Conservation (phyloP, 805 yeast species). For the Pichia californica region DNA sequence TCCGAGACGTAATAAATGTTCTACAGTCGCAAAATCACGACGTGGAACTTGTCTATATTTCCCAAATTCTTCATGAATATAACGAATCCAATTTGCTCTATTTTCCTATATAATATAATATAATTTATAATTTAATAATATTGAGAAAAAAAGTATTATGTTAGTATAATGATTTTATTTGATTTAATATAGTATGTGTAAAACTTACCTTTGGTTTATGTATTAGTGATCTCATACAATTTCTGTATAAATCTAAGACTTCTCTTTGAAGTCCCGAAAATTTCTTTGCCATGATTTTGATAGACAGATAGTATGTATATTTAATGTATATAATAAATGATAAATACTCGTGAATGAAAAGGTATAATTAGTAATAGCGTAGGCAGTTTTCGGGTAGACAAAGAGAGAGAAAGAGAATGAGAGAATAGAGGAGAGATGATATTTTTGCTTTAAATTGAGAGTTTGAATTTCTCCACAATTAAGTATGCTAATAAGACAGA, state of each 20-base stretch:
- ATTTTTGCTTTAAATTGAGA: too few species aligned
- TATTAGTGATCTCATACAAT: constrained; percentile 38
- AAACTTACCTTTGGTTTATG: constrained; percentile 38
- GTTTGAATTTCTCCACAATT: too few species aligned
- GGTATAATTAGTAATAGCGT: too few species aligned
- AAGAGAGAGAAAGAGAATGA: too few species aligned
- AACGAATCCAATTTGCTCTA: constrained; percentile 27
- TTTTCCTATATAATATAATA: constrained; percentile 26
- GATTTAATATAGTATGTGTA: neutral
- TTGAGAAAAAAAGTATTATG: neutral
- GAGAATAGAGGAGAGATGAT: too few species aligned
- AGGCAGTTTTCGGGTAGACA: too few species aligned
- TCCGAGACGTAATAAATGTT: constrained; percentile 76
- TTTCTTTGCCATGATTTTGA: constrained; percentile 18
- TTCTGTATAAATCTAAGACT: constrained; percentile 43
- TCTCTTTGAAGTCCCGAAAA: constrained; percentile 47
- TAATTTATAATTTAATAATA: too few species aligned
- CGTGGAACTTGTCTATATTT: constrained; percentile 53
- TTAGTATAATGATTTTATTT: neutral
- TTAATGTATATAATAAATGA: neutral
- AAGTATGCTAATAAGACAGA: too few species aligned
- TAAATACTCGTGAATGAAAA: too few species aligned
- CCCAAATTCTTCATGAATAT: constrained; percentile 48
- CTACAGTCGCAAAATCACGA: constrained; percentile 80
- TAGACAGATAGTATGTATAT: too few species aligned